Base-by-base conservation (phyloP, 331 rosid species). In the Malus hybrid region DNA sequence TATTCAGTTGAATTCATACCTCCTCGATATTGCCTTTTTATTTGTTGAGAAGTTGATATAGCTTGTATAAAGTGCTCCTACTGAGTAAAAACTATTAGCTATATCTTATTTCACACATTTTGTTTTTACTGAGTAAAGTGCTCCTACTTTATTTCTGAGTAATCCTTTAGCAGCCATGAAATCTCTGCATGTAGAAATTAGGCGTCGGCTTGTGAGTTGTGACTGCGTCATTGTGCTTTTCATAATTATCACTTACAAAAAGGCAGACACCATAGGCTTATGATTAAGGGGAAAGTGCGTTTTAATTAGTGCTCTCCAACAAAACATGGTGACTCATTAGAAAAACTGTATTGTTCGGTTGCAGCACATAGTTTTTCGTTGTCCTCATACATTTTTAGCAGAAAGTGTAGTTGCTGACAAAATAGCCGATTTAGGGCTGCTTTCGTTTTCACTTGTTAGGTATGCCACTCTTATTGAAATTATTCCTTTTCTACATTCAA, bases 61-160 rank as follows among this genome's bases (percentile, higher is more conserved):
- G 56, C 20, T 10, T 39, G 20, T 50, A 50, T 50, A 50, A 50
- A 50, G 56, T 39, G 46, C 46, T 39, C 46, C 4, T 3, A 39
- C 46, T 2, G 46, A 39, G 46, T 39, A 50, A 50, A 50, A 50
- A 4, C 9, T 48, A 5, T 6, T 50, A 50, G 1, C 9, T 2
- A 16, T 26, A 42, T 20, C 73, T 24, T 58, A 68, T 18, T 18
- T 73, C 24, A 7, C 58, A 71, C 60, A 26, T 6, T 75, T 65
- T 76, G 29, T 46, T 63, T 75, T 73, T 50, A 63, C 53, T 16
- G n/a, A 75, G 70, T 66, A 48, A 76, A 75, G 80, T 72, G 52
- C 74, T 72, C 33, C 29, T 33, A 72, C 72, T 72, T 57, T 20
- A 58, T 8, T 28, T 44, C 61, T 24, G 18, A 55, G 75, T 50